Base-by-base conservation (phyloP, 2,329 filamentous ascomycete species). In the Thelonectria discophora region DNA sequence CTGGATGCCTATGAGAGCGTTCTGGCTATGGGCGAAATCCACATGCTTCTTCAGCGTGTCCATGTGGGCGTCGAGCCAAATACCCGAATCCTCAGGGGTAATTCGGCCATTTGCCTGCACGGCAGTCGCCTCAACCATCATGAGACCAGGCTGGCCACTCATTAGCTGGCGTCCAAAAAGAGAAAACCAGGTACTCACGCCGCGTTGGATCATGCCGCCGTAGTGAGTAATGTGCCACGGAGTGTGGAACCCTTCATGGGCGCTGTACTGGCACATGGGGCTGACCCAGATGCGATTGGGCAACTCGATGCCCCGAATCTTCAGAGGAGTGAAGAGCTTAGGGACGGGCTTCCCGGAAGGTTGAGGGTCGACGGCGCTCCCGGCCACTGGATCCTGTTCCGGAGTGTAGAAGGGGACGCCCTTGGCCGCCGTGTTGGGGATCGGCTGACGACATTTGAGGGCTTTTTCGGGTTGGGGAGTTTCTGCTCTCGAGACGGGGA, bases 211-310 rank as follows among this genome's bases (percentile, higher is more conserved):
- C 65, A 93, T 92, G 18, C 89, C 89, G 17, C 91, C 90, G 30
- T 92, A 80, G 68, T 93, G 91, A 2, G 90, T 86, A 37, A 89
- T 75, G 73, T 94, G 90, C 89, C 90, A 94, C 62, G 85, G 78
- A 0, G 88, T 91, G 65, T 86, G 83, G 72, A 91, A 89, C 10
- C 91, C 79, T 40, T 81, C 75, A 27, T 77, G 68, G 2, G 79
- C 75, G 5, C 75, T 79, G 65, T 82, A 82, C 65, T 82, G 80
- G 62, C 81, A 84, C 71, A 84, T 77, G 1, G 82, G 81, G 27
- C 79, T 77, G 18, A 82, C 67, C 65, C 80, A 76, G 57, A 84
- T 77, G 13, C 82, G 79, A 64, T 84, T 84, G 30, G 75, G 78
- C 65, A 84, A 69, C 13, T 73, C 76, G 18, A 81, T 61, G 15